phyloP scores from a whole-genome alignment of 306 rosid species.

The Heteromeles arbutifolia region DNA sequence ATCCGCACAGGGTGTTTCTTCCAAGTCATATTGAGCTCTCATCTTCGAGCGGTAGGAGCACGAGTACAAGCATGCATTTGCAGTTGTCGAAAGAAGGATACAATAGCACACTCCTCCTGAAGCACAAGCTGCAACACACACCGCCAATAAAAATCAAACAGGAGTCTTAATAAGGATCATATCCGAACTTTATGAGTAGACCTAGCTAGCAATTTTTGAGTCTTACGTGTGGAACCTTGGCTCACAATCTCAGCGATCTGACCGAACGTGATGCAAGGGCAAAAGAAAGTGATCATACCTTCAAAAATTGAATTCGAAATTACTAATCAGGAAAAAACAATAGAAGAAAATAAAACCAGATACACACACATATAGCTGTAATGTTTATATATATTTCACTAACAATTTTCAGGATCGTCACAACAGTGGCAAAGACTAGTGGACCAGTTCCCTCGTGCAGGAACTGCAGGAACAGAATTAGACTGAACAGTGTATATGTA shows the following conservation, averaged over 20 bases:
- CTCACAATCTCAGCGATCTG: slow-evolving; percentile 51
- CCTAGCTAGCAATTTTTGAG: background rate
- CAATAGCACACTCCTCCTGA: slow-evolving; percentile 34
- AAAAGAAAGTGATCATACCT: slow-evolving; percentile 59
- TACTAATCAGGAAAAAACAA: no score
- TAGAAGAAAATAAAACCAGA: no score
- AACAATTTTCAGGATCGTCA: slow-evolving; percentile 58
- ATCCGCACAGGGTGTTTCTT: slow-evolving; percentile 65
- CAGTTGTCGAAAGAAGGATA: slow-evolving; percentile 27
- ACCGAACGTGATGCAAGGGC: slow-evolving; percentile 74
- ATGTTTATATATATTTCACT: background rate
- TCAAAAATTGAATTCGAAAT: background rate
- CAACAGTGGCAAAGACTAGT: slow-evolving; percentile 57
- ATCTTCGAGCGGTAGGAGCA: slow-evolving; percentile 49
- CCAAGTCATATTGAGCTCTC: slow-evolving; percentile 57
- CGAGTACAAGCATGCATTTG: slow-evolving; percentile 46
- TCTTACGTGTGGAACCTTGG: slow-evolving; percentile 48
- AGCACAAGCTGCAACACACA: slow-evolving; percentile 34
- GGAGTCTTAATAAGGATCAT: no score
- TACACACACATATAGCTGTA: no score
- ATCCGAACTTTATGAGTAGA: background rate
- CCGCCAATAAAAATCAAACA: background rate
- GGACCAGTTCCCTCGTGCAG: slow-evolving; percentile 39
- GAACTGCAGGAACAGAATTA: background rate
- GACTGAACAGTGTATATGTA: background rate